Base-by-base conservation (phyloP, 495 filamentous ascomycete species). In the Rusavskia elegans region DNA sequence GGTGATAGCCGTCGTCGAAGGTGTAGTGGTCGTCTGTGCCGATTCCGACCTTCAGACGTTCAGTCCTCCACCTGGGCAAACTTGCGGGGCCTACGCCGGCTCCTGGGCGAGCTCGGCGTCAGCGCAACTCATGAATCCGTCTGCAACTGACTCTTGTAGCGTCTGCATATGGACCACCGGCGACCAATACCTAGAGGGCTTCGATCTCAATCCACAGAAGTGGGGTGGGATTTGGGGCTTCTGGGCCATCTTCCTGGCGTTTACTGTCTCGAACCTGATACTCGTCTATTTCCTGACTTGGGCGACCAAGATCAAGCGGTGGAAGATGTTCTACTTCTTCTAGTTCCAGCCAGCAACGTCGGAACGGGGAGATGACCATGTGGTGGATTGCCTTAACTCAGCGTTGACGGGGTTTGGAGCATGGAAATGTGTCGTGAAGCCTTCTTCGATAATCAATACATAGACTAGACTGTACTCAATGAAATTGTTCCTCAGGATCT, bases 1-100 rank as follows among this genome's bases (percentile, higher is more conserved):
- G 62, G 57, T 87, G 19, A 75, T 80, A 0, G 71, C 70, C 0
- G 77, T 71, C 1, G 59, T 89, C 5, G 73, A 78, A n/a, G 79
- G 83, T 29, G 72, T 72, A 1, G 20, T 59, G 0, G 77, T 82
- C 1, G 11, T 62, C 2, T 90, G 85, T 65, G 70, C 81, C 14
- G 50, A 57, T 7, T 79, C 78, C 57, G 85, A 90, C 62, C 64
- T 72, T 21, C 58, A 80, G 21, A 61, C 61, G 1, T 73, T 90
- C 55, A 61, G 65, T 11, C 77, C 84, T 0, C 73, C 73, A 0
- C n/a, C 53, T 3, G 69, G 69, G 32, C 57, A 71, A 48, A 82
- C 67, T 2, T 90, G 85, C 61, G 59, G 49, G 1, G 52, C 69
- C 20, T 93, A 85, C 60, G 56, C 87, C 54, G 53, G 51, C 0